Evolutionary conservation across 2,329 filamentous ascomycete genomes (phyloP), one percentile per base, ranked within the genome.

Genomic region (Colletotrichum incanum): DNA sequence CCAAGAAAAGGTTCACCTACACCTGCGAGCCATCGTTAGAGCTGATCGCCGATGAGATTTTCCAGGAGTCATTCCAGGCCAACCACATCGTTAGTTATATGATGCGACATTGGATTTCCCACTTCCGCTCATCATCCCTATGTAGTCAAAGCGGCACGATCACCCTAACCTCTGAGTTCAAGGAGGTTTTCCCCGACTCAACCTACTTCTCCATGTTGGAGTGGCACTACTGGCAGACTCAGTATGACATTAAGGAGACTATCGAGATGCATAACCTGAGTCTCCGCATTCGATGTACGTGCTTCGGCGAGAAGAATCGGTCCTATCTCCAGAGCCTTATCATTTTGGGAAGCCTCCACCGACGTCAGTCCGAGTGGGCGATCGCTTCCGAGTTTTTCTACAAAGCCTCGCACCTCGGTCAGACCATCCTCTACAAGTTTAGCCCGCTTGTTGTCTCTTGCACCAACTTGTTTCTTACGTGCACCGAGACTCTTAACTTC

Each of bases 311-410:
- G 70, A 78, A 81, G 68, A 80, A 83, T 50, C 67, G 76, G 7
- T 74, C 78, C 0, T 81, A 83, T 0, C 74, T 84, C 6, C 82
- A 84, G 75, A 81, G 75, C 6, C 74, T 84, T 39, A 80, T 84
- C 43, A 78, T 79, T 6, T 77, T 84, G 31, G 82, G 81, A 12
- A 78, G 77, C 31, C 74, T 82, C 0, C 80, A 83, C 16, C 74
- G 77, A 28, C 66, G 72, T 0, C 69, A 76, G 28, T 76, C 76
- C 0, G 77, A 79, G 9, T 60, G 74, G 6, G 65, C 75, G 1
- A 73, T 67, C 14, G 80, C 78, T 4, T 77, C 82, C 2, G 77
- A 77, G 37, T 82, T 78, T 72, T 83, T 82, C 58, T 83, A 84
- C 73, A 77, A 78, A 9, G 82, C 82, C 11, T 78, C 77, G 5